Evolutionary conservation across 1,284 basidiomycete genomes (phyloP).

Genomic region (Apiotrichum sp.): DNA sequence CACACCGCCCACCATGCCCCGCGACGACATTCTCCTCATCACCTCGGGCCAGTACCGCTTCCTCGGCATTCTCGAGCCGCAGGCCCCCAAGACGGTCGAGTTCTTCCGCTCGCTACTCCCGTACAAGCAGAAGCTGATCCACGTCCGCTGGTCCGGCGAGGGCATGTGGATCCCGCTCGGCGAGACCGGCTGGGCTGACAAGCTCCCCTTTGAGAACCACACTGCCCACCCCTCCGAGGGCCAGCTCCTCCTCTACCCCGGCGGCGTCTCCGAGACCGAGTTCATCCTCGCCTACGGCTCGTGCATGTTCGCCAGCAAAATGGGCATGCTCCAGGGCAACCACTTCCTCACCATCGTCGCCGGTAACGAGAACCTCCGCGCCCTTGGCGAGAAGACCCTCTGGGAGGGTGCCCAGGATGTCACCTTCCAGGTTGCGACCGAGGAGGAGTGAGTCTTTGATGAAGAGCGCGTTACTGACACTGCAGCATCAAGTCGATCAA

Average conservation of each 20-base stretch:
- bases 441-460: conserved; percentile 8
- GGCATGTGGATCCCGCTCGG: conserved; percentile 20
- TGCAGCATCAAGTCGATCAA: background rate
- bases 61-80: conserved; percentile 10
- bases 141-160: conserved; percentile 21
- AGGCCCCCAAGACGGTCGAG: conserved; percentile 12
- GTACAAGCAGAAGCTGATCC: conserved; percentile 15
- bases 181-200: conserved; percentile 5
- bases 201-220: conserved; percentile 19
- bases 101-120: conserved; percentile 17
- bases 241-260: conserved; percentile 15
- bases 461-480: background rate
- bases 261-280: conserved; percentile 18
- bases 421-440: conserved; percentile 11
- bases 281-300: conserved; percentile 17
- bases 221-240: conserved; percentile 14
- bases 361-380: conserved; percentile 12
- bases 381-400: conserved; percentile 13
- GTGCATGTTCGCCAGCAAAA: conserved; percentile 12
- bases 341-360: conserved; percentile 16
- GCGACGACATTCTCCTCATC: conserved; percentile 12
- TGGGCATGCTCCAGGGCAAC: conserved; percentile 18
- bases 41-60: conserved; percentile 8
- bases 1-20: background rate
- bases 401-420: conserved; percentile 21